Base-by-base conservation (phyloP, 2,329 filamentous ascomycete species). In the Cercospora sesami region DNA sequence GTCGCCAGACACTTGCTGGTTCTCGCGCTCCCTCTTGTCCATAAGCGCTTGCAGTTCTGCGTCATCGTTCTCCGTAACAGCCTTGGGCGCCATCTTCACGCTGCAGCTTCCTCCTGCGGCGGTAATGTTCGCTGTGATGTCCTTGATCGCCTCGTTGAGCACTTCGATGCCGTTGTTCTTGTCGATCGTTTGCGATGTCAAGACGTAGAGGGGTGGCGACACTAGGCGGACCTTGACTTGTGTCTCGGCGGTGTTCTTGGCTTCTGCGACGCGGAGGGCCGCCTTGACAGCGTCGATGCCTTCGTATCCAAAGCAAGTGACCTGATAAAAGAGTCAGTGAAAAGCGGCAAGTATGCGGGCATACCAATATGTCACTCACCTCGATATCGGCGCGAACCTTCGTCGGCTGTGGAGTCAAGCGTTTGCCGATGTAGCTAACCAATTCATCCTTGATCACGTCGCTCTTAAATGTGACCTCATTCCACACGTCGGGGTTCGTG, bases 1-100 rank as follows among this genome's bases (percentile, higher is more conserved):
- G 80, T 99, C 96, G 77, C 95, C 95, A 81, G 93, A 97, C 78
- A 99, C 93, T 81, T 99, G 93, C 79, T 93, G 92, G 82, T 99
- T 99, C 87, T 98, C 94, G 73, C 93, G 90, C 85, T 97, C 95
- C 73, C 92, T 90, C 90, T 98, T 97, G 86, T 98, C 95, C 95
- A 99, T 99, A 73, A 99, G 87, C 63, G 94, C 95, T 81, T 97
- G 93, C 73, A 99, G 86, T 82, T 97, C 94, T 28, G 94, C 95
- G 78, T 99, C 95, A 77, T 99, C 96, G 80, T 93, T 96, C 86
- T 98, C 96, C 1, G 95, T 99, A 70, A 99, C 95, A 4, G 96
- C 95, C 89, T 98, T 98, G 74, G 95, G 95, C 77, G 95, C 94
- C 95, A 99, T 99, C 89, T 96, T 97, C 75, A 97, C 91, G 53